Conservation (phyloP, 2,329 filamentous ascomycete species). For the Aureobasidium melanogenum region DNA sequence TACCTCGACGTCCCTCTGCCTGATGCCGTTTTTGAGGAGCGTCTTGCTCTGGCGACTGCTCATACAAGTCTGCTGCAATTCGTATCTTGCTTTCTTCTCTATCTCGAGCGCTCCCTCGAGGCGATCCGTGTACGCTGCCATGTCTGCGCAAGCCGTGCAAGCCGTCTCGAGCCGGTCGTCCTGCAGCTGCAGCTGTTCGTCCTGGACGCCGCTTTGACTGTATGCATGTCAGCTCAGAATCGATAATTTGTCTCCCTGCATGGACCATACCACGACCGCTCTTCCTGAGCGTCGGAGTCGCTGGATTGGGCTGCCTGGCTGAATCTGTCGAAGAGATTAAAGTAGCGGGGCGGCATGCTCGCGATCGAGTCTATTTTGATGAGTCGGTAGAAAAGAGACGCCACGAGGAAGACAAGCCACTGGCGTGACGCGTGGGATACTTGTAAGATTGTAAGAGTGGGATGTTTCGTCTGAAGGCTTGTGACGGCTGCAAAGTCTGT, state of each 20-base stretch:
- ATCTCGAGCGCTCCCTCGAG: not conserved
- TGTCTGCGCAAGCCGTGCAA: not conserved
- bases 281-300: not conserved
- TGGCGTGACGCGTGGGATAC: no score
- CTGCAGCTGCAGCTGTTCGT: not conserved
- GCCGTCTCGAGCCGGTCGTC: not conserved
- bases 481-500: no score
- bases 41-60: not conserved
- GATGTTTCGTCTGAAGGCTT: no score
- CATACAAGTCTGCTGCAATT: not conserved
- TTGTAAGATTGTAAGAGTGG: no score
- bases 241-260: not conserved
- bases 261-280: not conserved
- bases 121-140: not conserved
- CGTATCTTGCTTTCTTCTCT: not conserved
- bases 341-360: not conserved
- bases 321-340: not conserved
- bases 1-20: not conserved
- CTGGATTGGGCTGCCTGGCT: not conserved
- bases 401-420: no score
- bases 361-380: not conserved
- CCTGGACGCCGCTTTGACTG: not conserved
- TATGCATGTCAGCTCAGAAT: not conserved
- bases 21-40: not conserved
- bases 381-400: no score